Conservation (phyloP, 1,284 basidiomycete species). For the Stereum hirsutum region DNA sequence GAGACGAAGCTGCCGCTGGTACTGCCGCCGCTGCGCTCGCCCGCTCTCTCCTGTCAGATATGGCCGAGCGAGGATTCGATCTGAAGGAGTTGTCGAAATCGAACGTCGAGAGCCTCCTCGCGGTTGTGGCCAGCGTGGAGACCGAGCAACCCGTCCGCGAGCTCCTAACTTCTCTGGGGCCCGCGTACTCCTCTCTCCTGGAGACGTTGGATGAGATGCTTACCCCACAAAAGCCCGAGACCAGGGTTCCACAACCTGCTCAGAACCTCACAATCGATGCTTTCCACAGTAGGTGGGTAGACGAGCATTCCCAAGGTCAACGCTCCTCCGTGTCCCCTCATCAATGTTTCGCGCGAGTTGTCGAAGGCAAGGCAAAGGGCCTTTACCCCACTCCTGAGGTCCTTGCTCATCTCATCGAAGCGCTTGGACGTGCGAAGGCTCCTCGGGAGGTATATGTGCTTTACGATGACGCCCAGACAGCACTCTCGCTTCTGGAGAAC, state of each 20-base stretch:
- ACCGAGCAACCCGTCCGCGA: not conserved
- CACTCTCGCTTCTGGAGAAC: constrained; percentile 36
- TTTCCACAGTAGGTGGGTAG: constrained; percentile 14
- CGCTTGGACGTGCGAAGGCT: constrained; percentile 56
- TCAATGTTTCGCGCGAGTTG: constrained; percentile 29
- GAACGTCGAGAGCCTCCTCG: constrained; percentile 4
- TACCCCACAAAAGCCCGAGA: no score
- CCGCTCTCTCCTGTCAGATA: constrained; percentile 8
- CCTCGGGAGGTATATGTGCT: constrained; percentile 54
- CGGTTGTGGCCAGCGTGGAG: not conserved
- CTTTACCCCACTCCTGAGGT: constrained; percentile 43
- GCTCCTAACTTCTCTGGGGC: not conserved
- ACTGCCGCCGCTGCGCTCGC: not conserved
- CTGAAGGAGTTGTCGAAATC: constrained; percentile 4
- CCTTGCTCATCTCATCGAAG: constrained; percentile 58
- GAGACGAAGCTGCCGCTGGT: not conserved
- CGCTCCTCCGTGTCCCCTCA: no score
- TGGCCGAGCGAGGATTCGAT: constrained; percentile 7
- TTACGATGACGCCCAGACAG: constrained; percentile 65
- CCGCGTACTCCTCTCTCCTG: not conserved
- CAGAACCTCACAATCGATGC: no score
- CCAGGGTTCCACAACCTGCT: no score
- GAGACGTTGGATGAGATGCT: no score
- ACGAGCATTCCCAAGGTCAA: constrained; percentile 22
- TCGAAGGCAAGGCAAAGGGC: constrained; percentile 23